A percentile compares a stretch with the other conserved stretches of the same genome.
Evolutionary conservation across 495 filamentous ascomycete genomes (phyloP).

Genomic region (Chaetomium cochliodes): DNA sequence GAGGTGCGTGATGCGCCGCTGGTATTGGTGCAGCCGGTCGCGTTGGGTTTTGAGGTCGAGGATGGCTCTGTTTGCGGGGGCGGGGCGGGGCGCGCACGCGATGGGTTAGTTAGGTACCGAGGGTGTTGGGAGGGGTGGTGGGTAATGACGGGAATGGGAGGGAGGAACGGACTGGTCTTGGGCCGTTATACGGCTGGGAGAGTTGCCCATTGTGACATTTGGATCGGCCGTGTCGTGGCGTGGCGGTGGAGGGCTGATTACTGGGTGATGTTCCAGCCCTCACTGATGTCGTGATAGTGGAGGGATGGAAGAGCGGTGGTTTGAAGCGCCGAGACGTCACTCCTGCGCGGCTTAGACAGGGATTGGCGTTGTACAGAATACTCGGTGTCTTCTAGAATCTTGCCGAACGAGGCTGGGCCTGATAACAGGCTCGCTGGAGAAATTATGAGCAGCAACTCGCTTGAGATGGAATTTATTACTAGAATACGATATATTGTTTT

Average conservation of each 20-base stretch:
- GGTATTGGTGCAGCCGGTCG: slow-evolving; percentile 93
- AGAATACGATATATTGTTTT: no score
- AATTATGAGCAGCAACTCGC: no score
- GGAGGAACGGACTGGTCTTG: slow-evolving; percentile 44
- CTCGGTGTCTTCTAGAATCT: no score
- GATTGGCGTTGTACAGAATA: slow-evolving; percentile 3
- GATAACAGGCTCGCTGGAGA: no score
- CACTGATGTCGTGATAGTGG: neutral
- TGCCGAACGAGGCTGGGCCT: no score
- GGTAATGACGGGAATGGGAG: neutral
- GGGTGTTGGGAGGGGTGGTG: neutral
- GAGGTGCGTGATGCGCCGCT: slow-evolving; percentile 78
- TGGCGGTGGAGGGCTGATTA: slow-evolving; percentile 4
- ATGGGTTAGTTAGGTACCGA: neutral
- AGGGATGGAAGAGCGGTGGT: neutral
- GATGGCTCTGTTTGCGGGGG: slow-evolving; percentile 68
- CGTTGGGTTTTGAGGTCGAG: slow-evolving; percentile 96
- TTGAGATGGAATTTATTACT: no score
- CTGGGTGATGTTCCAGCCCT: neutral
- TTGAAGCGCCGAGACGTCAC: slow-evolving; percentile 12
- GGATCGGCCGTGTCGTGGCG: slow-evolving; percentile 4
- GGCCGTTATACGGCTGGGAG: slow-evolving; percentile 46
- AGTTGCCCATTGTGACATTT: slow-evolving; percentile 45
- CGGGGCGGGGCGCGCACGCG: no score
- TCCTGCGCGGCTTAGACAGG: neutral